Base-by-base conservation (phyloP, 768 basidiomycete species). In the Podaxis carcinomalis region DNA sequence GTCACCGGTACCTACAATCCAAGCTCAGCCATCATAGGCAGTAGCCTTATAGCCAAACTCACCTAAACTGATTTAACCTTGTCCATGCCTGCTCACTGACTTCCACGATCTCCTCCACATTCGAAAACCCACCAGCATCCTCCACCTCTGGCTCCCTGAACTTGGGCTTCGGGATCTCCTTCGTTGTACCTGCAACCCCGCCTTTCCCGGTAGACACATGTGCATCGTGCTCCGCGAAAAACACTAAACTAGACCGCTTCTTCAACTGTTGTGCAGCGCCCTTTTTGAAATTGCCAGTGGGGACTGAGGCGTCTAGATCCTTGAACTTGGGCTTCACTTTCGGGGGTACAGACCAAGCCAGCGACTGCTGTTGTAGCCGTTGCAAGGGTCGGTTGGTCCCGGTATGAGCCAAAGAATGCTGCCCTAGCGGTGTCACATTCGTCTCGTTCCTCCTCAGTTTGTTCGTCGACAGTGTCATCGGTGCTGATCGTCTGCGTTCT, bases 371-470 rank as follows among this genome's bases (percentile, higher is more conserved):
- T 54, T 32, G 59, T 32, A 40, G 27, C 14, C 21, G 27, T 14
- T 35, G 21, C 28, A 44, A n/a, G 16, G 57, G 50, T 7, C 57
- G 49, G 35, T 59, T 59, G 9, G 49, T 59, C 16, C 57, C 57
- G 6, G 25, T 44, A 9, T 51, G 46, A 19, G 59, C 58, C 10
- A 68, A 53, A 2, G 68, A 61, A 64, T 79, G 76, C 21, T 74
- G 68, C 19, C 80, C 78, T 21, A 68, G 57, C 25, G 78, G 78
- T 21, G 79, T 82, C 11, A 83, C 71, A 51, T 79, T 83, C 37
- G 78, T 80, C 57, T 79, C 77, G 49, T 74, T 73, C 50, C 81
- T 75, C 64, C 69, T 69, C 64, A 82, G 66, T 39, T 65, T 70
- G 13, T 64, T 59, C 40, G 72, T 62, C 11, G 65, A 58, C 77